phyloP scores from a whole-genome alignment of 2,329 filamentous ascomycete species.

The Gremmenia infestans region DNA sequence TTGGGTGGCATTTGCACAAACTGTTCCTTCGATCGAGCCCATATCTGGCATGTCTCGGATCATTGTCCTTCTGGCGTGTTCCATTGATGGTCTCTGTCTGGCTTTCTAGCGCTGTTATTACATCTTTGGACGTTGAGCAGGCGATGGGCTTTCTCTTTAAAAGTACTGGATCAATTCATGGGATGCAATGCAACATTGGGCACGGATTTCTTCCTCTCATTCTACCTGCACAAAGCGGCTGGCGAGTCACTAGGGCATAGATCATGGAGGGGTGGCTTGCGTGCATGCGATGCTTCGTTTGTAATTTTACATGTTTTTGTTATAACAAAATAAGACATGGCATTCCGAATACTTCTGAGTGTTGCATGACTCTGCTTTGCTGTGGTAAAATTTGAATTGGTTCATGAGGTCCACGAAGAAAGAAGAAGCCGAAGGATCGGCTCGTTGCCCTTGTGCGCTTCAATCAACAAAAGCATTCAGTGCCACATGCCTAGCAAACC shows the following conservation, averaged over 20 bases:
- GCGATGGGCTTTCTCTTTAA: constrained; percentile 15
- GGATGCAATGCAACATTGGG: constrained; percentile 10
- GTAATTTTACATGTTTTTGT: constrained; percentile 24
- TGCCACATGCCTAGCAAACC: constrained; percentile 22
- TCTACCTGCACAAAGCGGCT: constrained; percentile 6
- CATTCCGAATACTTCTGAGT: background rate
- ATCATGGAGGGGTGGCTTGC: constrained; percentile 12
- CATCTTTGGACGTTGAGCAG: constrained; percentile 5
- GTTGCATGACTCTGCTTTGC: background rate
- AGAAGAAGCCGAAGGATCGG: too few relatives aligned
- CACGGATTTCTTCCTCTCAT: constrained; percentile 5
- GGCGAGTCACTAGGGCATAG: constrained; percentile 15
- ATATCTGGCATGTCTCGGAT: constrained; percentile 3
- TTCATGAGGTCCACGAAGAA: background rate
- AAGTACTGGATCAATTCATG: constrained; percentile 16
- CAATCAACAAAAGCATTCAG: background rate
- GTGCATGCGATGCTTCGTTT: constrained; percentile 16
- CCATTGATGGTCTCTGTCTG: constrained; percentile 2
- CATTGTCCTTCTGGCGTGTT: constrained; percentile 4
- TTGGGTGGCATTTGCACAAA: constrained; percentile 24
- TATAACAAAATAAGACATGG: constrained; percentile 15
- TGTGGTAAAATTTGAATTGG: background rate
- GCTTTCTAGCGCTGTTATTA: constrained; percentile 1
- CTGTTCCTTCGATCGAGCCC: constrained; percentile 7
- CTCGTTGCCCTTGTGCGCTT: background rate